Percentiles rank a stretch among this genome's conserved stretches.
Evolutionary conservation across 2,329 filamentous ascomycete species (phyloP).

Genomic region (Didymella arachidicola): DNA sequence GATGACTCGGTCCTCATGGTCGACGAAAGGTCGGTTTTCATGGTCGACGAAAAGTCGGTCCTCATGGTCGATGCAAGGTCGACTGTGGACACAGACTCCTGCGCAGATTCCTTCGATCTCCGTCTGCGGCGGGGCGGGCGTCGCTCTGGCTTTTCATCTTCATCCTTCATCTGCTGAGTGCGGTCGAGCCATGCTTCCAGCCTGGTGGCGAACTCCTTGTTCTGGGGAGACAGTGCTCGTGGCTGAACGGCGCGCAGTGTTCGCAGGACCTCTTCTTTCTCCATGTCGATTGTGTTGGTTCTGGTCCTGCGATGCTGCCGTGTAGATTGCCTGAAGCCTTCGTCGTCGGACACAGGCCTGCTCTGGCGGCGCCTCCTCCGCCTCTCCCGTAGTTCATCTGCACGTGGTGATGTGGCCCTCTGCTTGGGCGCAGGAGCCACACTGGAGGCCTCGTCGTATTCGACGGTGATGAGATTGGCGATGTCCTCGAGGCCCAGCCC

Average conservation of each 20-base stretch:
- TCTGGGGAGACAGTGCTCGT: constrained; percentile 45
- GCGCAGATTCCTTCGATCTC: constrained; percentile 43
- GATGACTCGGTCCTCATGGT: constrained; percentile 33
- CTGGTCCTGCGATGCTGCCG: constrained; percentile 37
- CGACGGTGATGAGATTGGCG: constrained; percentile 38
- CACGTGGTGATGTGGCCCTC: constrained; percentile 21
- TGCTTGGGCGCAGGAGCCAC: constrained; percentile 23
- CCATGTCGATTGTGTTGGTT: constrained; percentile 34
- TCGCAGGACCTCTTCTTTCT: constrained; percentile 30
- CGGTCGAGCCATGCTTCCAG: constrained; percentile 69
- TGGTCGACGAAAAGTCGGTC: constrained; percentile 24
- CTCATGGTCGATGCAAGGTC: constrained; percentile 24
- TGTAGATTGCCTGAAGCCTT: constrained; percentile 32
- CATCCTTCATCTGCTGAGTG: constrained; percentile 55
- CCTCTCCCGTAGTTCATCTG: constrained; percentile 40
- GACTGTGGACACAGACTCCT: constrained; percentile 40
- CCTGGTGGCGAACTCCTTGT: constrained; percentile 58
- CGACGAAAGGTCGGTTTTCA: constrained; percentile 25
- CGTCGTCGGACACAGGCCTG: constrained; percentile 38
- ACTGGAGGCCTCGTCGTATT: constrained; percentile 35
- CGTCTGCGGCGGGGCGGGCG: constrained; percentile 31
- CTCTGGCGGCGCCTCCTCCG: constrained; percentile 40
- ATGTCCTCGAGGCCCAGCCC: constrained; percentile 32
- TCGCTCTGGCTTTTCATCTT: constrained; percentile 3
- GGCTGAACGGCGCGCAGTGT: constrained; percentile 25